These are phyloP conservation scores for Apiospora sp. DNA, from an alignment of 2,329 filamentous ascomycete species.

Conservation along the genomic window DNA sequence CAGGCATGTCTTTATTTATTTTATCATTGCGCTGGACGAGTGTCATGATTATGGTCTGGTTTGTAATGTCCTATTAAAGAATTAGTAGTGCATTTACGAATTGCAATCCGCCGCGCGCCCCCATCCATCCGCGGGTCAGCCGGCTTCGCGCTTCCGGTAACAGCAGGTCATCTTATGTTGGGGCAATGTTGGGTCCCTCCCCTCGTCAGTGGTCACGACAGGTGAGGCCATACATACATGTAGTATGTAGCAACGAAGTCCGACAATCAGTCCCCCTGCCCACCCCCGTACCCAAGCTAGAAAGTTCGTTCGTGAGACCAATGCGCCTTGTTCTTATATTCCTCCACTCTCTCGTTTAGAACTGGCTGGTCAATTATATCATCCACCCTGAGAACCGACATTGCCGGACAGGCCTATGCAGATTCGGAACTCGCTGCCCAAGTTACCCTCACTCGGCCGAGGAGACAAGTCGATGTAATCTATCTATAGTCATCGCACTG, in stretches of 20 bases:
- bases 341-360: neutral
- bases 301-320: neutral
- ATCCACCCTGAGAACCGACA: neutral
- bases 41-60: too few species aligned
- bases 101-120: neutral
- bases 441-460: too few species aligned
- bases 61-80: too few species aligned
- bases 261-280: too few species aligned
- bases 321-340: neutral
- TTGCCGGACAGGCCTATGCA: neutral
- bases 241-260: neutral
- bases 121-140: neutral
- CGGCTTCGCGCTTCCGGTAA: neutral
- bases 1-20: too few species aligned
- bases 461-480: too few species aligned
- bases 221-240: neutral
- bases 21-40: too few species aligned
- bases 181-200: neutral
- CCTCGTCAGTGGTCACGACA: neutral
- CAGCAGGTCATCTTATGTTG: conserved; percentile 11
- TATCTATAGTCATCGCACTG: too few species aligned
- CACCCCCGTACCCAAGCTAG: neutral
- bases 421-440: neutral
- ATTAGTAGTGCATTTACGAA: neutral
- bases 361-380: neutral